Percentiles rank a stretch among this genome's conserved stretches.
phyloP scores from a whole-genome alignment of 305 asterid genomes.

The Solanum chacoense region DNA sequence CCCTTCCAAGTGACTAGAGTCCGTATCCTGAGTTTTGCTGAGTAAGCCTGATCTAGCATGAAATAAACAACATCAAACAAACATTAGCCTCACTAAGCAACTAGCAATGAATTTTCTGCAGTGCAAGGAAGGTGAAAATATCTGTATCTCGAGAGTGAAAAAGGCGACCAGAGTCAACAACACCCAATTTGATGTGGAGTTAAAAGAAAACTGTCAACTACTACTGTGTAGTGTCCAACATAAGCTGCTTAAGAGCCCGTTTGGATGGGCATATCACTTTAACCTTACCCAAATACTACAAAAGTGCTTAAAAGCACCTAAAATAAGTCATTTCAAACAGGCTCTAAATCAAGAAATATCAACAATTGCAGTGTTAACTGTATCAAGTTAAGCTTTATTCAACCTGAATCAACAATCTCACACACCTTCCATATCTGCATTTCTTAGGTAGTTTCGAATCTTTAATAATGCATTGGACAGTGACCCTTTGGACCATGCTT shows the following conservation, averaged over 20 bases:
- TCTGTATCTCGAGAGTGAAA: not conserved
- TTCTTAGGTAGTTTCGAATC: slow-evolving; percentile 53
- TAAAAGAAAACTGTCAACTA: not conserved
- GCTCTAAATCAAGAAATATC: not conserved
- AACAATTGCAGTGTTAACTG: not conserved
- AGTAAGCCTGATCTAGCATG: slow-evolving; percentile 52
- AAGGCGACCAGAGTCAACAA: not conserved
- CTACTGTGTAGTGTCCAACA: not conserved
- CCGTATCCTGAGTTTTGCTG: slow-evolving; percentile 34
- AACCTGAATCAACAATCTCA: slow-evolving; percentile 7
- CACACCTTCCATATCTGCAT: slow-evolving; percentile 57
- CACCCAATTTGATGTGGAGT: not conserved
- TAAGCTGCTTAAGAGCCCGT: not conserved
- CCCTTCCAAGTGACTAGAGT: slow-evolving; percentile 35
- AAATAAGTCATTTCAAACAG: not conserved
- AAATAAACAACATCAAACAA: slow-evolving; percentile 1
- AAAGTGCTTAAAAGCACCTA: not conserved
- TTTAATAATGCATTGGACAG: slow-evolving; percentile 48
- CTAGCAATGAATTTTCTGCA: not conserved
- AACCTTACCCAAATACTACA: not conserved
- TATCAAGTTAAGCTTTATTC: not conserved
- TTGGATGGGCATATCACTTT: not conserved
- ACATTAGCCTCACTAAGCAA: not conserved
- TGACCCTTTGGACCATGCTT: slow-evolving; percentile 45
- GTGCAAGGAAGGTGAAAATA: not conserved